Evolutionary conservation across 768 basidiomycete genomes (phyloP).

Genomic region (Boletus sp.): DNA sequence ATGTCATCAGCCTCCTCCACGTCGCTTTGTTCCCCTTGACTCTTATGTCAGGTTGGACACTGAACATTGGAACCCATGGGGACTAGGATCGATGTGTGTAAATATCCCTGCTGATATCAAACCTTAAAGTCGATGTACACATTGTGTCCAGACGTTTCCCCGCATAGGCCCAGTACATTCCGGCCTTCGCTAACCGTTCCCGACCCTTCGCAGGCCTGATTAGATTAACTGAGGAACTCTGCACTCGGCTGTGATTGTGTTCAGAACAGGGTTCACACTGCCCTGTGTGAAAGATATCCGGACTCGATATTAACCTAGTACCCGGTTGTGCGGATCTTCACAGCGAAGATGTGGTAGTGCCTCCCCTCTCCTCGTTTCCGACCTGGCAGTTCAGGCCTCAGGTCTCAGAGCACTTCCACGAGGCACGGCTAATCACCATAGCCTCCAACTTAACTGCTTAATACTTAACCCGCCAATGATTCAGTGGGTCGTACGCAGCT

Average conservation of each 20-base stretch:
- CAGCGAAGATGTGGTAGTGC: not conserved
- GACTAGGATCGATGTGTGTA: constrained; percentile 16
- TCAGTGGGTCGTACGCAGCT: not conserved
- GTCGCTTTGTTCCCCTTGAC: constrained; percentile 5
- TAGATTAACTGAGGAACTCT: constrained; percentile 2
- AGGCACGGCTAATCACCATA: not conserved
- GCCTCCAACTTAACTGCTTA: not conserved
- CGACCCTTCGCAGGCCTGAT: constrained; percentile 6
- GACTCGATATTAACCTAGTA: not conserved
- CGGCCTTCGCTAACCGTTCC: constrained; percentile 3
- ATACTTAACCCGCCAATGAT: not conserved
- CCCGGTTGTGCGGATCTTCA: constrained; percentile 9
- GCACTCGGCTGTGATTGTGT: not conserved
- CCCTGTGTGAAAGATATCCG: constrained; percentile 6
- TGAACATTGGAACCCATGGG: constrained; percentile 11
- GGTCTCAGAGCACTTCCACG: constrained; percentile 7
- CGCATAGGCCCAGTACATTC: constrained; percentile 4
- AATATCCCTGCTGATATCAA: constrained; percentile 13
- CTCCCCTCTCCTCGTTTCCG: constrained; percentile 1
- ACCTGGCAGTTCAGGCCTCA: too few relatives aligned
- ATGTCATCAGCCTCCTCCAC: not conserved
- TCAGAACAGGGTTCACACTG: constrained; percentile 1
- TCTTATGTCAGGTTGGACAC: constrained; percentile 11
- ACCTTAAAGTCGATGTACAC: constrained; percentile 11
- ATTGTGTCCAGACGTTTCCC: constrained; percentile 4